phyloP scores from a whole-genome alignment of 1,284 basidiomycete genomes.

The Cryptococcus jaspeensis region DNA sequence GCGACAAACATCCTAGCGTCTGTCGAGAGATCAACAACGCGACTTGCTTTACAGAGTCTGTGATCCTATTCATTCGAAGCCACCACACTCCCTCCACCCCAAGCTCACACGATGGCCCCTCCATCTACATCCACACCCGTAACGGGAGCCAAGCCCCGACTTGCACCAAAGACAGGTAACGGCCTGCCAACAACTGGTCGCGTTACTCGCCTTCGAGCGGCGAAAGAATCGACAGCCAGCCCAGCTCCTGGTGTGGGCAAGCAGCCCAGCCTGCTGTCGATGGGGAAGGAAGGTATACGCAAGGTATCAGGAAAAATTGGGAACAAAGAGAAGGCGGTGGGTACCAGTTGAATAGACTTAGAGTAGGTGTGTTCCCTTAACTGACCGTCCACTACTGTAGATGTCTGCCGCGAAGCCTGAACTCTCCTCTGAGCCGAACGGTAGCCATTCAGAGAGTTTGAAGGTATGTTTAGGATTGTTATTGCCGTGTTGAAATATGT shows the following conservation, averaged over 20 bases:
- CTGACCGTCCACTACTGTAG: neutral
- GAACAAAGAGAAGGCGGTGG: conserved; percentile 33
- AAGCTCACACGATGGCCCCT: too few species aligned
- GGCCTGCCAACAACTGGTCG: conserved; percentile 4
- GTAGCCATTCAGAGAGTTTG: conserved; percentile 25
- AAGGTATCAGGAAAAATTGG: conserved; percentile 45
- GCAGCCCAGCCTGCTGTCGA: conserved; percentile 30
- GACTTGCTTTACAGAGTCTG: too few species aligned
- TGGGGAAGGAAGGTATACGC: conserved; percentile 39
- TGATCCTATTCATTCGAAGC: too few species aligned
- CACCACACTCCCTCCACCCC: too few species aligned
- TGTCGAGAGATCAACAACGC: too few species aligned
- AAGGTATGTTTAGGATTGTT: conserved; percentile 19
- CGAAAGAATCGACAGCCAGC: conserved; percentile 20
- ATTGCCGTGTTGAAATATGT: neutral
- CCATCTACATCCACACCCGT: too few species aligned
- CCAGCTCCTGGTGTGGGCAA: conserved; percentile 7
- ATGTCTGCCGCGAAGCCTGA: conserved; percentile 2
- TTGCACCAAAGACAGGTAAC: too few species aligned
- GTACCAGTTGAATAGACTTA: neutral
- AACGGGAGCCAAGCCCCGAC: too few species aligned
- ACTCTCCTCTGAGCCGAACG: neutral
- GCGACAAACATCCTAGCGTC: too few species aligned
- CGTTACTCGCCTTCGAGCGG: conserved; percentile 32
- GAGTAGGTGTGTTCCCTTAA: too few species aligned